Conservation (phyloP, 805 yeast genomes). For the Candida incommunis region DNA sequence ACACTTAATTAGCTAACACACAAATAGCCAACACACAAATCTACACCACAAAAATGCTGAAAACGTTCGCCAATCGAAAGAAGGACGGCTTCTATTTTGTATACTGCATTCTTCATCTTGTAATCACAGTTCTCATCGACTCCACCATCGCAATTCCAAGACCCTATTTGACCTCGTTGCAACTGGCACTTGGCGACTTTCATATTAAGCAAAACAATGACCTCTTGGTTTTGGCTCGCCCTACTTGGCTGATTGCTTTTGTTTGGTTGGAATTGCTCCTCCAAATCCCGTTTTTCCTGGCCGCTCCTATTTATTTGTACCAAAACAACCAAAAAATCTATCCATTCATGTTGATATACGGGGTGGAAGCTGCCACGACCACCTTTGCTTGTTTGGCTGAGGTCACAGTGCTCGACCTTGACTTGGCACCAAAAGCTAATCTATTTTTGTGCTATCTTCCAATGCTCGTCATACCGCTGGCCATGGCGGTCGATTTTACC, state of each 20-base stretch:
- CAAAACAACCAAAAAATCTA: constrained; percentile 23
- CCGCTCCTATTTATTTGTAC: constrained; percentile 22
- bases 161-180: constrained; percentile 32
- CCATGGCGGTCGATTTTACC: constrained; percentile 34
- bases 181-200: constrained; percentile 35
- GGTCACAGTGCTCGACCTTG: constrained; percentile 18
- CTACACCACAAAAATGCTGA: too few species aligned
- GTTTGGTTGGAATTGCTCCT: constrained; percentile 58
- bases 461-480: constrained; percentile 51
- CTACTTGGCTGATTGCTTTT: constrained; percentile 61
- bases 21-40: too few species aligned
- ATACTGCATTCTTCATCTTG: constrained; percentile 45
- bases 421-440: constrained; percentile 24
- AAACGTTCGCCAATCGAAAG: constrained; percentile 3
- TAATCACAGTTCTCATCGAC: constrained; percentile 65
- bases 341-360: constrained; percentile 46
- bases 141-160: constrained; percentile 54
- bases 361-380: constrained; percentile 70
- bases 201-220: constrained; percentile 61
- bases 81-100: constrained; percentile 15
- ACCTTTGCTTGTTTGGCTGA: constrained; percentile 50
- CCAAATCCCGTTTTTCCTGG: constrained; percentile 69
- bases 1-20: too few species aligned
- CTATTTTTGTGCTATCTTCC: constrained; percentile 49
- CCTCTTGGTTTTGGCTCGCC: constrained; percentile 42